phyloP scores from a whole-genome alignment of 345 rosid genomes.

The Pistacia atlantica region DNA sequence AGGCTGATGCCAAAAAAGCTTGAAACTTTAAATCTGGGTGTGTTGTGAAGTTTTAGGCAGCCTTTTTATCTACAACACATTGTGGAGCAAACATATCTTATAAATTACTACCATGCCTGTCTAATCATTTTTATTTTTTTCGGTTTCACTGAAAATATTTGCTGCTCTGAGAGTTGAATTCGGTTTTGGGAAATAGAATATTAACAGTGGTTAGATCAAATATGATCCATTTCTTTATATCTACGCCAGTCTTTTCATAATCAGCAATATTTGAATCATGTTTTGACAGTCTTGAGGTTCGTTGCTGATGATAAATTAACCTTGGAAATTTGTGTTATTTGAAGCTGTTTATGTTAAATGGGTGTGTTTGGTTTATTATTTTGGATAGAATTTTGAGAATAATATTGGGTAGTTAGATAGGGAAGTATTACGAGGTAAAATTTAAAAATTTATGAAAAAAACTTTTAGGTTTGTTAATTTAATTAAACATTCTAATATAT shows the following conservation, averaged over 20 bases:
- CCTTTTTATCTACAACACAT: not conserved
- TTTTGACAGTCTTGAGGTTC: no score
- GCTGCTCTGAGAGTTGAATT: not conserved
- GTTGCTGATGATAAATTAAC: not conserved
- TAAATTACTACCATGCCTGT: not conserved
- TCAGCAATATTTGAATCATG: no score
- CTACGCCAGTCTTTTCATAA: no score
- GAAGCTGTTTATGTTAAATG: no score
- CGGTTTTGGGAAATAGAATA: not conserved
- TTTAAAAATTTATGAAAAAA: no score
- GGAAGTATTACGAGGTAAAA: no score
- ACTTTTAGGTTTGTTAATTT: no score
- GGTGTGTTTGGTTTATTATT: no score
- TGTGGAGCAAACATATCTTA: not conserved
- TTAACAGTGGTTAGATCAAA: not conserved
- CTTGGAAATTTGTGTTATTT: not conserved
- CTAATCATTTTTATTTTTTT: not conserved
- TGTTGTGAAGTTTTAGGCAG: not conserved
- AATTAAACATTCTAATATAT: no score
- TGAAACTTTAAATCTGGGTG: constrained; percentile 4
- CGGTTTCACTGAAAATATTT: not conserved
- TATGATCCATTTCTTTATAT: not conserved
- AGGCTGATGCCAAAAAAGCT: constrained; percentile 23
- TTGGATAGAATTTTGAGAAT: no score
- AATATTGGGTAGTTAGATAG: no score